Base-by-base conservation (phyloP, 179 eudicot species). In the Dionaea muscipula region DNA sequence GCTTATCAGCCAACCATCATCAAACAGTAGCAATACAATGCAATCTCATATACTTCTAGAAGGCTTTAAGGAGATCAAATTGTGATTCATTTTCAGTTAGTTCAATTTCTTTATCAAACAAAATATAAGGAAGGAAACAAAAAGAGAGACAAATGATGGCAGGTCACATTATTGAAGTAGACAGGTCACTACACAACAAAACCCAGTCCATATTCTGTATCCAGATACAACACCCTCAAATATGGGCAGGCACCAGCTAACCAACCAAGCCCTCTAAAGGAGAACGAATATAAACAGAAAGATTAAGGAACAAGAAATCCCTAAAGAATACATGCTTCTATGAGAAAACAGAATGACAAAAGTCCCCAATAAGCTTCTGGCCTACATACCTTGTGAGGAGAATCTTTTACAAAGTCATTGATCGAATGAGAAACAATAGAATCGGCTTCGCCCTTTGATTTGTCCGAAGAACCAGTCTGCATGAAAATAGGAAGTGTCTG, bases 401-500 rank as follows among this genome's bases (percentile, higher is more conserved):
- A 82, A 70, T 93, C 99, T 68, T 66, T 68, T 63, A 93, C 99
- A 63, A 43, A 26, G 67, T 75, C 68, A 68, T 80, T 75, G 54
- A 76, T 53, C 45, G 72, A 41, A 71, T 60, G 56, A 46, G 35
- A 31, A 31, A 31, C 35, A 25, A 61, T 44, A 41, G 75, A 41
- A 69, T 53, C 69, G 47, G 59, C 74, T 59, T 62, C 72, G 65
- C 68, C 73, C 73, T 68, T 73, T 52, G 79, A 66, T 75, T 68
- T 85, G 61, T 75, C 85, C 51, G 68, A 66, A 62, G 69, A 64
- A 58, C 83, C 94, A 83, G 83, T 93, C 99, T 93, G 99, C 99
- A 93, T 76, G 96, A 88, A 93, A 93, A 93, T 85, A 93, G 93
- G 84, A 93, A 93, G 94, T 89, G 89, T 88, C 95, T 85, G 96